These are phyloP conservation scores for Phanerochaete sordida DNA, from an alignment of 768 basidiomycete genomes.

Conservation along the genomic window DNA sequence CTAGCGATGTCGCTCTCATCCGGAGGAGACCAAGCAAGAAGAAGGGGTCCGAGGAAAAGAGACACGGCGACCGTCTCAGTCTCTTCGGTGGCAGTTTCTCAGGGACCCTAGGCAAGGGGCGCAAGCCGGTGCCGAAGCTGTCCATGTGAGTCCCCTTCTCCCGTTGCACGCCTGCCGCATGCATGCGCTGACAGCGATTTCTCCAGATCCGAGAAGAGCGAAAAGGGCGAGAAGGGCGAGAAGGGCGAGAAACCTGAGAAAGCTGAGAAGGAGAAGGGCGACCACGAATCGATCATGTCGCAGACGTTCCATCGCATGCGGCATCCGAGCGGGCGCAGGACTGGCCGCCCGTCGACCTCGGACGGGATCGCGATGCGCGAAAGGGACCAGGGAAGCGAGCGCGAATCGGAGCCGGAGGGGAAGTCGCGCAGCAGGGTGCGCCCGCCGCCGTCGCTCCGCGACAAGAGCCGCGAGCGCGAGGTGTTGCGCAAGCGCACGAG, in stretches of 20 bases:
- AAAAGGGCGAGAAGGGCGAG: constrained; percentile 6
- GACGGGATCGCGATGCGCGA: constrained; percentile 27
- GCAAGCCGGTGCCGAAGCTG: constrained; percentile 82
- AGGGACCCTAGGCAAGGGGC: constrained; percentile 47
- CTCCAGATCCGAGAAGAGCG: constrained; percentile 19
- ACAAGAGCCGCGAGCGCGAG: constrained; percentile 30
- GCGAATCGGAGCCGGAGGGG: constrained; percentile 4
- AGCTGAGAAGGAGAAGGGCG: constrained; percentile 23
- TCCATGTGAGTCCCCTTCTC: background rate
- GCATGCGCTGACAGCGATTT: background rate
- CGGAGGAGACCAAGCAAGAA: constrained; percentile 44
- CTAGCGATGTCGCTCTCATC: constrained; percentile 16
- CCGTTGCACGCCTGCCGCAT: background rate
- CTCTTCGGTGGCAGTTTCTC: constrained; percentile 73
- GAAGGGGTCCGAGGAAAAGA: constrained; percentile 48
- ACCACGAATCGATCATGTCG: constrained; percentile 30
- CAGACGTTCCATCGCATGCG: constrained; percentile 24
- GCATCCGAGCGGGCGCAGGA: constrained; percentile 35
- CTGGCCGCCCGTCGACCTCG: constrained; percentile 39
- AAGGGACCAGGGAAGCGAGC: constrained; percentile 23
- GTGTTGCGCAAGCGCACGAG: constrained; percentile 56
- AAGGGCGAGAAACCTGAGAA: constrained; percentile 26
- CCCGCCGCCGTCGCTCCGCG: constrained; percentile 17
- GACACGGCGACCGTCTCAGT: constrained; percentile 61
- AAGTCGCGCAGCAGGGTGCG: background rate